These are phyloP conservation scores for Brassica nigra DNA, from an alignment of 345 rosid genomes.

Conservation along the genomic window DNA sequence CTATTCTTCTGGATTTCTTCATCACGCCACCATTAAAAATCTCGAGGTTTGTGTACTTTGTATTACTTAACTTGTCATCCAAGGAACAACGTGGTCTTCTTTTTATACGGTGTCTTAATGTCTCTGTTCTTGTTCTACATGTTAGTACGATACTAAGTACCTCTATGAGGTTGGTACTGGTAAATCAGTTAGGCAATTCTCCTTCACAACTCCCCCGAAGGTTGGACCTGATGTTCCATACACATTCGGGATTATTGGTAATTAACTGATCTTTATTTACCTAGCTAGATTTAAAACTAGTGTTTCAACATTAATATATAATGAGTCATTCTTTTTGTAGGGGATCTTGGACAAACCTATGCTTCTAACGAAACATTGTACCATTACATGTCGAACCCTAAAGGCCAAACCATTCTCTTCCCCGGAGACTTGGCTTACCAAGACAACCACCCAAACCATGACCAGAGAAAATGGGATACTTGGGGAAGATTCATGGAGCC, in stretches of 20 bases:
- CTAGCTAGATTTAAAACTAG: background rate
- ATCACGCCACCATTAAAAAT: slow-evolving; percentile 46
- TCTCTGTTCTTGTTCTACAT: background rate
- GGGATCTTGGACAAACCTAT: slow-evolving; percentile 58
- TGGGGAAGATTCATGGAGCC: slow-evolving; percentile 52
- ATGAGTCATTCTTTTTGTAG: slow-evolving; percentile 32
- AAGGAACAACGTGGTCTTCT: background rate
- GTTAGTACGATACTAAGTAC: slow-evolving; percentile 56
- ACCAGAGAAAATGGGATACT: slow-evolving; percentile 53
- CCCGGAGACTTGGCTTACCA: slow-evolving; percentile 58
- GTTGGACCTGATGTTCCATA: slow-evolving; percentile 70
- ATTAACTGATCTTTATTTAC: background rate
- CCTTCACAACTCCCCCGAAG: slow-evolving; percentile 56
- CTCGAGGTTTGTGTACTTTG: slow-evolving; percentile 44
- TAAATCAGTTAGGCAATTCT: slow-evolving; percentile 46
- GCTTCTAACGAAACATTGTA: slow-evolving; percentile 53
- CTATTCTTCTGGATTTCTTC: slow-evolving; percentile 54
- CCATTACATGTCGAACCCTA: slow-evolving; percentile 52
- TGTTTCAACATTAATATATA: background rate
- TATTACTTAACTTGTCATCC: background rate
- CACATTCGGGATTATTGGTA: slow-evolving; percentile 74
- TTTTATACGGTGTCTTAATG: background rate
- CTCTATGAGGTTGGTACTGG: slow-evolving; percentile 54
- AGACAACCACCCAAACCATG: slow-evolving; percentile 46
- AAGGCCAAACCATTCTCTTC: slow-evolving; percentile 50